phyloP scores from a whole-genome alignment of 768 basidiomycete species.

The Psilocybe cyanescens region DNA sequence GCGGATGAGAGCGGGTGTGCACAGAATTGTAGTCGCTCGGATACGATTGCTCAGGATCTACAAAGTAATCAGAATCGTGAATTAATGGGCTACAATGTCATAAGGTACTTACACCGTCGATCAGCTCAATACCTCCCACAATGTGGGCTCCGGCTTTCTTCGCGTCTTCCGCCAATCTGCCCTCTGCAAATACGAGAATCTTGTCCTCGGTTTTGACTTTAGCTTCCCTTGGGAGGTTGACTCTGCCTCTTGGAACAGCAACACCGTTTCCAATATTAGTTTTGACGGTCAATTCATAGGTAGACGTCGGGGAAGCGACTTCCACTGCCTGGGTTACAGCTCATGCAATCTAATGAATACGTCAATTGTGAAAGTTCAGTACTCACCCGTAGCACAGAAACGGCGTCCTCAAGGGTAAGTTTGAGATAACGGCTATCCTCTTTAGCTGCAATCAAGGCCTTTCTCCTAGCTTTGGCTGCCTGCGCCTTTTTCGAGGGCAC shows the following conservation, averaged over 20 bases:
- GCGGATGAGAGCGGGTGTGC: slow-evolving; percentile 77
- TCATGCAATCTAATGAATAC: slow-evolving; percentile 1
- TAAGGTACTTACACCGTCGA: slow-evolving; percentile 72
- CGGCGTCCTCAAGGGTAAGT: slow-evolving; percentile 67
- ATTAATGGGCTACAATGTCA: not conserved
- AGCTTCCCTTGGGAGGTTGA: slow-evolving; percentile 81
- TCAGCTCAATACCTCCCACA: slow-evolving; percentile 89
- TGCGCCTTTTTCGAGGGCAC: slow-evolving; percentile 73
- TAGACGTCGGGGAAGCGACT: slow-evolving; percentile 73
- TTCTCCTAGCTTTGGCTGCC: slow-evolving; percentile 65
- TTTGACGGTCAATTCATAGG: slow-evolving; percentile 81
- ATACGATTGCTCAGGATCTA: slow-evolving; percentile 78
- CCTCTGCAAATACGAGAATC: slow-evolving; percentile 94
- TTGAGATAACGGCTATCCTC: slow-evolving; percentile 66
- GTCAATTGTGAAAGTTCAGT: not conserved
- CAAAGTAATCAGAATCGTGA: slow-evolving; percentile 7
- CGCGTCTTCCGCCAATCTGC: slow-evolving; percentile 80
- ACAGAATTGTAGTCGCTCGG: slow-evolving; percentile 83
- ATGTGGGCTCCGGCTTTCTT: slow-evolving; percentile 86
- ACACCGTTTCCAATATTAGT: slow-evolving; percentile 80
- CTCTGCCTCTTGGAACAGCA: slow-evolving; percentile 87
- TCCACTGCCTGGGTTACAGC: slow-evolving; percentile 69
- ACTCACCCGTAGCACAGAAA: slow-evolving; percentile 72
- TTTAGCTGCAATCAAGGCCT: slow-evolving; percentile 55
- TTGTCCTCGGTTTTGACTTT: slow-evolving; percentile 72